Evolutionary conservation across 228 moss, liverwort and hornwort species (phyloP), one percentile per base, ranked within the genome.

Genomic region (Sphagnum fallax): DNA sequence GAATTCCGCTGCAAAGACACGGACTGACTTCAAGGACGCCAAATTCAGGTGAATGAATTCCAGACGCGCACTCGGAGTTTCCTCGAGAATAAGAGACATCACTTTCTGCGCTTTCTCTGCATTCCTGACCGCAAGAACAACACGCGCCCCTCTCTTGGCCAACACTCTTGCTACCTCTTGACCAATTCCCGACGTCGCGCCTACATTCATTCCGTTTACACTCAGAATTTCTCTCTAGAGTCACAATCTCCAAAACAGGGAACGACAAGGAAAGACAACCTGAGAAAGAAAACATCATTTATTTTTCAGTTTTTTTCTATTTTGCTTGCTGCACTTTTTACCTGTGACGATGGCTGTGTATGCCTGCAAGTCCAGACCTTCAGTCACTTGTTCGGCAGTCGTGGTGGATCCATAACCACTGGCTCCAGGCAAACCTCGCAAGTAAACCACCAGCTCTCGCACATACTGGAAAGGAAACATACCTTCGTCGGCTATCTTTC

Each of bases 11-110:
- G 81, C 86, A 5, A 76, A 79, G 49, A 76, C 78, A 70, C 89
- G 72, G 47, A 94, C 77, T 0, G 89, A 91, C 0, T 48, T 52
- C 59, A 84, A 69, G 52, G 85, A 77, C 61, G 82, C 73, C 51
- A 89, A 66, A 63, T 94, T 84, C 65, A 94, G 74, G 12, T 84
- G 79, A 74, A 91, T 75, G 55, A 81, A 65, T 52, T 84, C 77
- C 51, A 91, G 65, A 10, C 78, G 77, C 7, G 79, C 84, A 13
- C 49, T 14, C 0, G 73, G 75, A 1, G 67, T 6, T 52, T 78
- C 63, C 66, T 79, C 73, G 69, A 78, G 1, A 9, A 94, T 74
- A 14, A 74, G 49, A 0, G 76, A 66, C 74, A 78, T 94, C 50
- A 79, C 75, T 50, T 51, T 6, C 18, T 82, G 72, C n/a, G 77